Percentiles rank a stretch among this genome's conserved stretches.
Conservation (phyloP, 371 early-diverging fungal genomes). For the Lichtheimia corymbifera region DNA sequence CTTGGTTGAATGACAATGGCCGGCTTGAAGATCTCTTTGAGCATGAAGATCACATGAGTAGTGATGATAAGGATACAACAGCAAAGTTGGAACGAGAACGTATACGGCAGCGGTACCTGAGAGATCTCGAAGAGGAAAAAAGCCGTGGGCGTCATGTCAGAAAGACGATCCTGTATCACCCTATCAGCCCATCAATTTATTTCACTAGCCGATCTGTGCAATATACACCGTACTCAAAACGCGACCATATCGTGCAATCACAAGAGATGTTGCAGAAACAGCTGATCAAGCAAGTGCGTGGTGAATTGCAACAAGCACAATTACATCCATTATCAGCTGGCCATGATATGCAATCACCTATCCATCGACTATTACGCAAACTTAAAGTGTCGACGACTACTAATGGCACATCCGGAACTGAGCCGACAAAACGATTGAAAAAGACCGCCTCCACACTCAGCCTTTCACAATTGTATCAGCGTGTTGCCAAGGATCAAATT, state of each 20-base stretch:
- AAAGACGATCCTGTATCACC: conserved; percentile 43
- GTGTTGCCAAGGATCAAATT: conserved; percentile 42
- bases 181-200: conserved; percentile 43
- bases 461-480: conserved; percentile 36
- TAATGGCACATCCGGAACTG: conserved; percentile 8
- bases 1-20: conserved; percentile 48
- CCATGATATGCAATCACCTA: conserved; percentile 25
- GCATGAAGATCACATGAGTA: conserved; percentile 7
- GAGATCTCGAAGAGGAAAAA: conserved; percentile 30
- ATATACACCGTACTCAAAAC: conserved; percentile 18
- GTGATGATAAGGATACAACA: conserved; percentile 1
- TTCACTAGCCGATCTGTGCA: conserved; percentile 37
- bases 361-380: conserved; percentile 35
- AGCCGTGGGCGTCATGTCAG: conserved; percentile 22
- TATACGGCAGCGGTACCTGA: conserved; percentile 18
- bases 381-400: conserved; percentile 21
- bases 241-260: conserved; percentile 29
- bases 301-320: conserved; percentile 29
- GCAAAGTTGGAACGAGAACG: conserved; percentile 15
- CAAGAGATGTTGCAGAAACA: conserved; percentile 34
- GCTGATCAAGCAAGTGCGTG: conserved; percentile 33
- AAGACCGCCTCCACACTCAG: conserved; percentile 40
- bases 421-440: conserved; percentile 18
- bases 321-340: conserved; percentile 19
- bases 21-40: conserved; percentile 28